Percentiles rank a stretch among this genome's conserved stretches.
phyloP scores from a whole-genome alignment of 768 basidiomycete genomes.

The Hydnum rufescens region DNA sequence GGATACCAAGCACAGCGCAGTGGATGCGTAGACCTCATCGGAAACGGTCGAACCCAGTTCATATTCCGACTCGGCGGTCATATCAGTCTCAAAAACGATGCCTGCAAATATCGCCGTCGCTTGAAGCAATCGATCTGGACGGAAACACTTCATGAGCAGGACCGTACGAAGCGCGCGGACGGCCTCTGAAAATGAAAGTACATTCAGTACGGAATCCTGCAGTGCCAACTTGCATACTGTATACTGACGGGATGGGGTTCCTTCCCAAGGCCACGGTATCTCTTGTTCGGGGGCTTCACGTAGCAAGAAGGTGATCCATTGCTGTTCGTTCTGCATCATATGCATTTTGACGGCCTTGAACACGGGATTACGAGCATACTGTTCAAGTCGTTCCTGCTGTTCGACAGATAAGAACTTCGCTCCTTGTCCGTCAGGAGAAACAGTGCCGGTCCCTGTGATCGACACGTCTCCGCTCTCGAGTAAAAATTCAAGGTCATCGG shows the following conservation, averaged over 20 bases:
- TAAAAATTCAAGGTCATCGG: slow-evolving; percentile 79
- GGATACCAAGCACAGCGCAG: slow-evolving; percentile 78
- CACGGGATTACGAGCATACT: slow-evolving; percentile 47
- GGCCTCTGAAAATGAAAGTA: slow-evolving; percentile 29
- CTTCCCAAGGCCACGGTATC: slow-evolving; percentile 65
- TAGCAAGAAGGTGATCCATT: slow-evolving; percentile 56
- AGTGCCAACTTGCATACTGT: too few species aligned
- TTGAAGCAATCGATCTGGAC: slow-evolving; percentile 80
- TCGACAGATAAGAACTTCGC: slow-evolving; percentile 37
- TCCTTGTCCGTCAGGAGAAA: slow-evolving; percentile 21
- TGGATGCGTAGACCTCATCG: slow-evolving; percentile 58
- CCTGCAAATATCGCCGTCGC: slow-evolving; percentile 59
- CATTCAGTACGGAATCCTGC: slow-evolving; percentile 14
- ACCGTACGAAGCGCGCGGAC: slow-evolving; percentile 56
- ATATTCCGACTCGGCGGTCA: slow-evolving; percentile 52
- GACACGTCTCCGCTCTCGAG: slow-evolving; percentile 70
- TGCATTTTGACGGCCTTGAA: slow-evolving; percentile 60
- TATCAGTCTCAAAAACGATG: slow-evolving; percentile 57
- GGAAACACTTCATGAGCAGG: slow-evolving; percentile 71
- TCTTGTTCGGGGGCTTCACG: slow-evolving; percentile 42
- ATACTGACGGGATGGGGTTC: slow-evolving; percentile 1
- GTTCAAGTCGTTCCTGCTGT: slow-evolving; percentile 46
- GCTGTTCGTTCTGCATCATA: slow-evolving; percentile 36
- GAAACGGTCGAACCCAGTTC: slow-evolving; percentile 60
- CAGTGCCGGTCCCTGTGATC: slow-evolving; percentile 17